phyloP scores from a whole-genome alignment of 1,284 basidiomycete species.

The Ceratobasidium sp. region DNA sequence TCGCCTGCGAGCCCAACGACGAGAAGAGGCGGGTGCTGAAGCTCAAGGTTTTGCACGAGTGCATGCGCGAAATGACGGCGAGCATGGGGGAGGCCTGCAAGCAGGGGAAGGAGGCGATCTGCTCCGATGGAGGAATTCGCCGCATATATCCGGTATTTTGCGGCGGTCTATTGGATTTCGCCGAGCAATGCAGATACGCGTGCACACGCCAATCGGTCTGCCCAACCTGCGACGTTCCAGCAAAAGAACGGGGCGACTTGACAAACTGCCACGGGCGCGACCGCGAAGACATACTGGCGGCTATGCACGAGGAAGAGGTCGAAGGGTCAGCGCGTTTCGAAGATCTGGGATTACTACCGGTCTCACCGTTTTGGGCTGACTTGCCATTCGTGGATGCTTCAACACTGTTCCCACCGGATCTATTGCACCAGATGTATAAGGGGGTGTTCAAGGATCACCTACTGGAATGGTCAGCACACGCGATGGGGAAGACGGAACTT shows the following conservation, averaged over 20 bases:
- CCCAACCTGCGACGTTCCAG: constrained; percentile 28
- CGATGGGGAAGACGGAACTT: constrained; percentile 26
- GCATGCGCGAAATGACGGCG: not conserved
- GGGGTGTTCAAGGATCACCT: constrained; percentile 55
- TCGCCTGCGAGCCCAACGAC: constrained; percentile 10
- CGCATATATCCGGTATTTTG: constrained; percentile 36
- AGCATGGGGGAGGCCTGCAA: not conserved
- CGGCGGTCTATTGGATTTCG: constrained; percentile 39
- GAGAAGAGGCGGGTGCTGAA: not conserved
- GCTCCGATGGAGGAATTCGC: constrained; percentile 37
- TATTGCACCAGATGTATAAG: constrained; percentile 57
- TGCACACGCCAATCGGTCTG: constrained; percentile 7
- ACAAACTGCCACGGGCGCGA: not conserved
- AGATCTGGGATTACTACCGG: not conserved
- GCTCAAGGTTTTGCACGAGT: constrained; percentile 16
- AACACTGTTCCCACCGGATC: constrained; percentile 52
- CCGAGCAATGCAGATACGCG: constrained; percentile 45
- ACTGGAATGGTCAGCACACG: constrained; percentile 14
- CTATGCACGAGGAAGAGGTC: not conserved
- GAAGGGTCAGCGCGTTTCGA: not conserved
- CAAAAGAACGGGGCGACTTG: constrained; percentile 13
- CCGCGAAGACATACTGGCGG: not conserved
- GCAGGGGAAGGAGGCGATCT: not conserved
- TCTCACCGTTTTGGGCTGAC: constrained; percentile 23
- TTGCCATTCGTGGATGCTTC: constrained; percentile 53